Percentiles rank a stretch among this genome's conserved stretches.
These are phyloP conservation scores for Eimeria sp. DNA, from an alignment of 169 alveolate species.

Conservation along the genomic window DNA sequence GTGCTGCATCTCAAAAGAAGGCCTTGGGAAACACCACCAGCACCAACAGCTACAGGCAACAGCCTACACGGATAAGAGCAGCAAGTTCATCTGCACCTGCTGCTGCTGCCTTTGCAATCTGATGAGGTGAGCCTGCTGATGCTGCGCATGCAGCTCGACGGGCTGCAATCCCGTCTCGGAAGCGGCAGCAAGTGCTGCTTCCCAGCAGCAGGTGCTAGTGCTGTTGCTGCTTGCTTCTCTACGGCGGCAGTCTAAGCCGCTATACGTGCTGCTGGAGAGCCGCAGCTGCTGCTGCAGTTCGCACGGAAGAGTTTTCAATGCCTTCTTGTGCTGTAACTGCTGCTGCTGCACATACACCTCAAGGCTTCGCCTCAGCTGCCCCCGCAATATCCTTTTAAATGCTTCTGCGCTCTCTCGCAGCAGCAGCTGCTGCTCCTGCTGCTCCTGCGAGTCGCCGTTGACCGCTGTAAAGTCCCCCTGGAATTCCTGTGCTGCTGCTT, in stretches of 20 bases:
- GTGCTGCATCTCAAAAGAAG: neutral
- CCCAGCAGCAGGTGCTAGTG: conserved; percentile 48
- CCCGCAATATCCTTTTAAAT: neutral
- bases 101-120: conserved; percentile 40
- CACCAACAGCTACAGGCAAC: neutral
- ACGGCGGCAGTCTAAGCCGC: neutral
- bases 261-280: neutral
- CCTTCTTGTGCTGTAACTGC: conserved; percentile 39
- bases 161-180: conserved; percentile 23
- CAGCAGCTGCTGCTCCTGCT: conserved; percentile 25
- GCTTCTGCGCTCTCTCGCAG: neutral
- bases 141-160: conserved; percentile 57
- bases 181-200: conserved; percentile 13
- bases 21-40: neutral
- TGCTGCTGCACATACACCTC: conserved; percentile 26
- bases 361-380: neutral
- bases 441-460: neutral
- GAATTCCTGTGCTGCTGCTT: neutral
- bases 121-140: conserved; percentile 25
- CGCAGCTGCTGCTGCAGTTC: conserved; percentile 65
- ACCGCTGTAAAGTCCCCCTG: neutral
- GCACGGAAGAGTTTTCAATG: neutral
- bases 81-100: conserved; percentile 28
- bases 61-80: conserved; percentile 7
- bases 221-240: conserved; percentile 5